Evolutionary conservation across 345 rosid species (phyloP), one percentile per base, ranked within the genome.

Genomic region (Physaria fendleri): DNA sequence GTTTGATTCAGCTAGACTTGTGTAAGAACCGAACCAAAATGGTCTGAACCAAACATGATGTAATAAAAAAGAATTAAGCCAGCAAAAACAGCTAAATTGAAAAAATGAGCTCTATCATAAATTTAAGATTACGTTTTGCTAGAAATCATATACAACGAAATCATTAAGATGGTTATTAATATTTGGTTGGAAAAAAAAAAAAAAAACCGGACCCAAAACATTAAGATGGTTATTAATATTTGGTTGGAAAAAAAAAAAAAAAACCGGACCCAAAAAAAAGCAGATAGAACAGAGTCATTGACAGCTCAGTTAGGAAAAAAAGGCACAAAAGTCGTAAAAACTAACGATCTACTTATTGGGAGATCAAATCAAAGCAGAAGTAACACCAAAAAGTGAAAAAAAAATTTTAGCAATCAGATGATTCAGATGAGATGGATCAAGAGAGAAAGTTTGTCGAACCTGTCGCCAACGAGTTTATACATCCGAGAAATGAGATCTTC

Each of bases 401-500:
- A 18, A 18, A 32, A 9, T 48, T 29, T 1, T 0, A 15, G 24
- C 28, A 22, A 16, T 48, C 27, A 44, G 20, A 59, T 52, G 47
- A 24, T 32, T 43, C 17, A n/a, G n/a, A n/a, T n/a, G 9, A 63
- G 23, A 18, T 4, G 17, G 17, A 15, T n/a, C n/a, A 27, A n/a
- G n/a, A n/a, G n/a, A n/a, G n/a, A n/a, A n/a, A 54, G 27, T 6
- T n/a, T 35, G 4, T 13, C 12, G 4, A 7, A 85, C 98, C 90
- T 80, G 76, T 84, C 88, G 4, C 98, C 98, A 4, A 92, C 93
- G 54, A 92, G 96, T 67, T 77, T 82, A 65, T 84, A 75, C 98
- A 92, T 88, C 66, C 98, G 76, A 43, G 72, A 75, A 51, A 92
- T 86, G 64, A 92, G 95, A 77, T 92, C 98, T 58, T 86, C 90